phyloP scores from a whole-genome alignment of 1,139 yeast genomes.

The Pichia sp. region DNA sequence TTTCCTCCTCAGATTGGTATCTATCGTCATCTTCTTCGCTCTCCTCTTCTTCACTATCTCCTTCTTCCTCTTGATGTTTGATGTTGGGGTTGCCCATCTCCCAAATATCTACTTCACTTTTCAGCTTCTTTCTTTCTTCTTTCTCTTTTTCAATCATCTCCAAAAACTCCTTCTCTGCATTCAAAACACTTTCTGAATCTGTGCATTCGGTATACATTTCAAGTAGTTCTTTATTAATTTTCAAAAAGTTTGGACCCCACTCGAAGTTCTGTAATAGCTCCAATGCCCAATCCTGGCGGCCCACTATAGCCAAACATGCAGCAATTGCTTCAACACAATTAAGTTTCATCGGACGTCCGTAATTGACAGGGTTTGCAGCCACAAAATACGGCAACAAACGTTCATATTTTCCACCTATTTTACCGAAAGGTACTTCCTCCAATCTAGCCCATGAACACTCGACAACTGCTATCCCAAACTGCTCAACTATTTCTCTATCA shows the following conservation, averaged over 20 bases:
- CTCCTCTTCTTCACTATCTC: constrained; percentile 17
- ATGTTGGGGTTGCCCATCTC: constrained; percentile 73
- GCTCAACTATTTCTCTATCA: constrained; percentile 73
- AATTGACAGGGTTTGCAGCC: constrained; percentile 96
- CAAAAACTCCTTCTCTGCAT: constrained; percentile 77
- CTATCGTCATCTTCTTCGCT: constrained; percentile 16
- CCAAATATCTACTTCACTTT: constrained; percentile 63
- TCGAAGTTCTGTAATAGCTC: constrained; percentile 72
- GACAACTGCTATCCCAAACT: constrained; percentile 88
- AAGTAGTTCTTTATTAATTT: constrained; percentile 74
- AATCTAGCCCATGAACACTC: constrained; percentile 98
- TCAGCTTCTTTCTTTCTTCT: constrained; percentile 54
- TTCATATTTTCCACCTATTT: constrained; percentile 89
- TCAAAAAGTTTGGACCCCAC: constrained; percentile 87
- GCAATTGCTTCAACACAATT: constrained; percentile 98
- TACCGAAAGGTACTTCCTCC: constrained; percentile 89
- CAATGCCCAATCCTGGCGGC: constrained; percentile 86
- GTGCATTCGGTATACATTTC: constrained; percentile 74
- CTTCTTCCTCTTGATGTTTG: constrained; percentile 30
- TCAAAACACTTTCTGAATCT: constrained; percentile 68
- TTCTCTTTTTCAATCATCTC: constrained; percentile 64
- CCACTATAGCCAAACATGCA: constrained; percentile 94
- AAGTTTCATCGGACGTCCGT: constrained; percentile 93
- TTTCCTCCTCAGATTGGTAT: constrained; percentile 16
- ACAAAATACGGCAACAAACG: constrained; percentile 85